These are phyloP conservation scores for Hypomontagnella submonticulosa DNA, from an alignment of 495 filamentous ascomycete species.

Conservation along the genomic window DNA sequence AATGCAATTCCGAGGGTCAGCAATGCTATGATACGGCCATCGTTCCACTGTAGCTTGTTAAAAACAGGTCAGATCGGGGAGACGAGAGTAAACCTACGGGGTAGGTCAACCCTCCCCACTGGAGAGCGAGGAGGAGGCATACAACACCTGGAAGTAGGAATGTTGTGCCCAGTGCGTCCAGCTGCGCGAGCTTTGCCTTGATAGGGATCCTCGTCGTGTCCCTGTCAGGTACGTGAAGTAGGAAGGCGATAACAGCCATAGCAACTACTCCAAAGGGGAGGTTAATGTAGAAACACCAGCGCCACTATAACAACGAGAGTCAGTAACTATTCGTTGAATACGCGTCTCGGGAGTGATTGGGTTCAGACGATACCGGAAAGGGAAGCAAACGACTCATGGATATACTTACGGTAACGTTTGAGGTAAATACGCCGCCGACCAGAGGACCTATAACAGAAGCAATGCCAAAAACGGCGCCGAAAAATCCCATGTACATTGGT, in stretches of 20 bases:
- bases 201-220: constrained; percentile 53
- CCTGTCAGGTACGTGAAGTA: constrained; percentile 60
- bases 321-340: too few relatives aligned
- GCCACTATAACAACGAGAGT: too few relatives aligned
- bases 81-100: constrained; percentile 25
- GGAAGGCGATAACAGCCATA: constrained; percentile 66
- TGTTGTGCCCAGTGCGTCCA: constrained; percentile 71
- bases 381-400: too few relatives aligned
- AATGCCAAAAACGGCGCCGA: constrained; percentile 64
- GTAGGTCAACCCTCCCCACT: constrained; percentile 81
- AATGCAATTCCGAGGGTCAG: constrained; percentile 71
- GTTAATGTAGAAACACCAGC: constrained; percentile 84
- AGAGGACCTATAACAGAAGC: constrained; percentile 78
- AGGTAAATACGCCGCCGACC: constrained; percentile 66
- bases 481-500: constrained; percentile 54
- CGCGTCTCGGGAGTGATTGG: too few relatives aligned
- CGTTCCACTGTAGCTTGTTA: constrained; percentile 58
- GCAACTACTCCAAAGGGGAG: constrained; percentile 73
- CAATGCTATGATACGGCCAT: constrained; percentile 70
- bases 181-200: constrained; percentile 60
- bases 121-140: constrained; percentile 75
- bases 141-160: constrained; percentile 76
- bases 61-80: neutral
- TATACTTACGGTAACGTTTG: constrained; percentile 64
- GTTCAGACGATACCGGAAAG: too few relatives aligned